Conservation (phyloP, 2,329 filamentous ascomycete genomes). For the Neofusicoccum laricinum region DNA sequence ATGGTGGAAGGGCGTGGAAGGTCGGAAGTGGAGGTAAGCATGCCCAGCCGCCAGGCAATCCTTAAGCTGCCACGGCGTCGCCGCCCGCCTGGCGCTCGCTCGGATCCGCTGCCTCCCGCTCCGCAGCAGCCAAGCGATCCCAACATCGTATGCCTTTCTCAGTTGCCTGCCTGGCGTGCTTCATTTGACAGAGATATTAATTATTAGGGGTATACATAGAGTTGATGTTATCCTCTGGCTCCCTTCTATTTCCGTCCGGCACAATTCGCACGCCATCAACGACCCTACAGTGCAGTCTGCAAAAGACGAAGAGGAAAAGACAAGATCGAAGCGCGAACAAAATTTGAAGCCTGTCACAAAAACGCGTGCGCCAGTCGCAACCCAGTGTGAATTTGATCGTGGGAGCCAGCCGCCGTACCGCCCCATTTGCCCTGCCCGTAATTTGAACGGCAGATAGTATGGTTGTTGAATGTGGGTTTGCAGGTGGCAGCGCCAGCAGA, state of each 20-base stretch:
- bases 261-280: background rate
- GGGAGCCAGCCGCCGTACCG: background rate
- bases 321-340: background rate
- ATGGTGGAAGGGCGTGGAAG: background rate
- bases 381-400: background rate
- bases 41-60: background rate
- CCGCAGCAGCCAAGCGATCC: no score
- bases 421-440: background rate
- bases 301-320: background rate
- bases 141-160: no score
- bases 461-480: background rate
- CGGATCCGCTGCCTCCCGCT: no score
- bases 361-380: background rate
- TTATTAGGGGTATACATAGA: background rate
- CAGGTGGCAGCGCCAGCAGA: background rate
- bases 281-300: background rate
- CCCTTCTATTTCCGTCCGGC: background rate
- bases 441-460: background rate
- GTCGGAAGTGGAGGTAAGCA: background rate
- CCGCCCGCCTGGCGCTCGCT: no score
- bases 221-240: background rate
- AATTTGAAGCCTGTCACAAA: background rate
- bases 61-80: background rate
- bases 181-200: background rate
- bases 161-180: no score